A percentile compares a stretch with the other conserved stretches of the same genome.
Evolutionary conservation across 306 rosid species (phyloP).

Genomic region (Astragalus membranaceus): DNA sequence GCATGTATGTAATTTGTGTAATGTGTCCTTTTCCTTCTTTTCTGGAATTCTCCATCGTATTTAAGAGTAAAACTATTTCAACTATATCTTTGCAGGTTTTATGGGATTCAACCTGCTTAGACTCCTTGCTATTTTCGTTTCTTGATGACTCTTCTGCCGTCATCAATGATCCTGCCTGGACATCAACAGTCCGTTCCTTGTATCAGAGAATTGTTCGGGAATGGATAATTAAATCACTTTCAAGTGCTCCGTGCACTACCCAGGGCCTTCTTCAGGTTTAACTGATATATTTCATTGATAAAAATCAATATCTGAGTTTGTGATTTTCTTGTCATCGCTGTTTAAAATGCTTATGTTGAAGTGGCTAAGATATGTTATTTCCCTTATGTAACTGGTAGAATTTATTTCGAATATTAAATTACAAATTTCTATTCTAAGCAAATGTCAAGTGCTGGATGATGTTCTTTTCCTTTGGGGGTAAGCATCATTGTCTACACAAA

Average conservation of each 20-base stretch:
- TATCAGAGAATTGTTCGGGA: constrained; percentile 93
- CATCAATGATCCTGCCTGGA: constrained; percentile 94
- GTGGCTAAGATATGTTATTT: constrained; percentile 8
- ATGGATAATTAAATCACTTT: constrained; percentile 87
- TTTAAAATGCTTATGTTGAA: constrained; percentile 2
- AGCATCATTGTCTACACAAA: background rate
- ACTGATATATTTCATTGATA: constrained; percentile 18
- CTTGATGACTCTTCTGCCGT: constrained; percentile 62
- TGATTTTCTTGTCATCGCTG: background rate
- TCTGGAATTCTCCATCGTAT: constrained; percentile 12
- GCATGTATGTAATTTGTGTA: background rate
- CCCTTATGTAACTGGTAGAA: background rate
- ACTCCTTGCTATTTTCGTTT: constrained; percentile 80
- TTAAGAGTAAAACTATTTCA: constrained; percentile 25
- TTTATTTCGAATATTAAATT: constrained; percentile 1
- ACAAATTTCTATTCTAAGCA: background rate
- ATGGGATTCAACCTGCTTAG: constrained; percentile 89
- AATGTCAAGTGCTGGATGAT: background rate
- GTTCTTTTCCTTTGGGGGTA: background rate
- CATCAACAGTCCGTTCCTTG: constrained; percentile 68
- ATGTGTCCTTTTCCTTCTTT: background rate
- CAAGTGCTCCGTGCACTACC: constrained; percentile 94
- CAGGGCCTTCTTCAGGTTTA: constrained; percentile 98
- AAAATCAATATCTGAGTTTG: background rate
- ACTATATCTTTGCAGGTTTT: constrained; percentile 60